phyloP scores from a whole-genome alignment of 495 filamentous ascomycete species.

The Hypomontagnella monticulosa region DNA sequence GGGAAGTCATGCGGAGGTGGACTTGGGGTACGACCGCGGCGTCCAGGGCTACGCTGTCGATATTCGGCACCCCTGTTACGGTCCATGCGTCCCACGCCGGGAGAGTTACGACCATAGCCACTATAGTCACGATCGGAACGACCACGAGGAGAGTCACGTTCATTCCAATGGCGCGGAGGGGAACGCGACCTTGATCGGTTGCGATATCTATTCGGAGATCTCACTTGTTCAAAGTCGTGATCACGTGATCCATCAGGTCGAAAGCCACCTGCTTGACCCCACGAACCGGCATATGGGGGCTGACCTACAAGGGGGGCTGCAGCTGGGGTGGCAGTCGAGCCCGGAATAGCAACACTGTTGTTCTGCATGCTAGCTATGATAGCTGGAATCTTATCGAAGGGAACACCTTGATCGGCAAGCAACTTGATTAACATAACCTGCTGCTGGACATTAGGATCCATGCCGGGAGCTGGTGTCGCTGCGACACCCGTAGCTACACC shows the following conservation, averaged over 20 bases:
- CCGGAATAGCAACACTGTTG: constrained; percentile 34
- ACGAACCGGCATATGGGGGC: constrained; percentile 39
- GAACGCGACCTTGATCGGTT: constrained; percentile 78
- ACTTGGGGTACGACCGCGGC: constrained; percentile 69
- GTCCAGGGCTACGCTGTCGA: constrained; percentile 83
- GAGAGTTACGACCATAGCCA: constrained; percentile 57
- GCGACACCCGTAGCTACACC: constrained; percentile 49
- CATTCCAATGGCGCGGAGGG: constrained; percentile 73
- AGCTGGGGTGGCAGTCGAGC: constrained; percentile 37
- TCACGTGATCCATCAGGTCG: constrained; percentile 68
- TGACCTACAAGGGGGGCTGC: constrained; percentile 38
- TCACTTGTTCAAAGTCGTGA: constrained; percentile 63
- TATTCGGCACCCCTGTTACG: constrained; percentile 70
- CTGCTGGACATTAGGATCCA: constrained; percentile 63
- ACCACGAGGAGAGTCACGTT: constrained; percentile 53
- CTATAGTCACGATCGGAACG: constrained; percentile 50
- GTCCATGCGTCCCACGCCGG: constrained; percentile 67
- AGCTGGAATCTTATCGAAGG: constrained; percentile 57
- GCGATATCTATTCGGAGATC: constrained; percentile 68
- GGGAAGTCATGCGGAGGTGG: constrained; percentile 55
- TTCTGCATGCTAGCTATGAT: constrained; percentile 56
- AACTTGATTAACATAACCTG: constrained; percentile 64
- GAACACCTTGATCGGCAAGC: constrained; percentile 55
- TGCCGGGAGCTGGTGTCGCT: constrained; percentile 54
- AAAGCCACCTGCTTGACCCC: constrained; percentile 49